Percentiles rank a stretch among this genome's conserved stretches.
These are phyloP conservation scores for Monosporascus sp. DNA, from an alignment of 2,329 filamentous ascomycete genomes.

Conservation along the genomic window DNA sequence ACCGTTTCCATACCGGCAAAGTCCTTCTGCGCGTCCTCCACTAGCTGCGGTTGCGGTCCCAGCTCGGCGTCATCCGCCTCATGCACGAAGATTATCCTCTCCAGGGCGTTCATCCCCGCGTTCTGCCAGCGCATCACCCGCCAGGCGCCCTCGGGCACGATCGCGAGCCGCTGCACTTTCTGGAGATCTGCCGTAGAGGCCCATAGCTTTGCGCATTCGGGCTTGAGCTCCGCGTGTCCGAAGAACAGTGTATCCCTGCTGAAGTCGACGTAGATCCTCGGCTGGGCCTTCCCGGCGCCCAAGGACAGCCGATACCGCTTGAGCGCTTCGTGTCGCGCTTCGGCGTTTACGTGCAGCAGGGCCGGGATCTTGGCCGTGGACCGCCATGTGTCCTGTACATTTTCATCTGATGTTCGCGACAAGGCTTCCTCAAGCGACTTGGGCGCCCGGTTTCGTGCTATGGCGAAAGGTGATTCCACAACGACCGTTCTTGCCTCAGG, in stretches of 20 bases:
- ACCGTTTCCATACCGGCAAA: conserved; percentile 11
- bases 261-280: conserved; percentile 27
- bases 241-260: conserved; percentile 26
- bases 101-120: conserved; percentile 17
- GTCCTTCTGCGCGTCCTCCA: conserved; percentile 20
- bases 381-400: conserved; percentile 18
- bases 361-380: conserved; percentile 24
- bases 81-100: conserved; percentile 28
- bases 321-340: conserved; percentile 26
- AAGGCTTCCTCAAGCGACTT: conserved; percentile 22
- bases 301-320: conserved; percentile 25
- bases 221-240: conserved; percentile 21
- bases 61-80: conserved; percentile 19
- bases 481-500: conserved; percentile 23
- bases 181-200: conserved; percentile 19
- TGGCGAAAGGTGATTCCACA: conserved; percentile 19
- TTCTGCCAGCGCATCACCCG: conserved; percentile 23
- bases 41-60: conserved; percentile 16
- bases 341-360: conserved; percentile 26
- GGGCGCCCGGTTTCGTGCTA: conserved; percentile 3
- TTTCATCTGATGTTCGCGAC: conserved; percentile 4
- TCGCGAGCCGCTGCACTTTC: conserved; percentile 21
- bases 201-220: conserved; percentile 23
- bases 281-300: conserved; percentile 15
- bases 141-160: conserved; percentile 28